Percentiles rank a stretch among this genome's conserved stretches.
Evolutionary conservation across 352 stramenopile genomes (phyloP).

Genomic region (Pythium periplocum): DNA sequence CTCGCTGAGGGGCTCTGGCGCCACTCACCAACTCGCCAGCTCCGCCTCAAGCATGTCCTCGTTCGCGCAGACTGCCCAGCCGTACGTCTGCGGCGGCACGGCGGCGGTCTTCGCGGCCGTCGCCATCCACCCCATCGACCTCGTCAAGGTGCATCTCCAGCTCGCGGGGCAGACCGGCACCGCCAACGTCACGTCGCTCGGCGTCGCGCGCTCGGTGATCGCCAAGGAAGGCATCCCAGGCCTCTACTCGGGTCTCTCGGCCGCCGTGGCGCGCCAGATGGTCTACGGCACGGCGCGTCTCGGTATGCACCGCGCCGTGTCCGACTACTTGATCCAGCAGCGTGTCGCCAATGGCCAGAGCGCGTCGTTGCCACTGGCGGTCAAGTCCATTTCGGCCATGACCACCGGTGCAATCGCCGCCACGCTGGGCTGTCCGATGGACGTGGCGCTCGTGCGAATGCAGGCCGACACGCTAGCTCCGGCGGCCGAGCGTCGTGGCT

Average conservation of each 20-base stretch:
- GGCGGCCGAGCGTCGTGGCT: conserved; percentile 90
- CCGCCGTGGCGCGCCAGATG: conserved; percentile 79
- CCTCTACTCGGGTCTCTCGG: conserved; percentile 81
- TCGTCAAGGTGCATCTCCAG: conserved; percentile 90
- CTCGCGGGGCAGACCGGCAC: conserved; percentile 73
- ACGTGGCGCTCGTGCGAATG: conserved; percentile 97
- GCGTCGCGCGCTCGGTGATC: conserved; percentile 75
- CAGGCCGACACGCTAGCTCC: conserved; percentile 95
- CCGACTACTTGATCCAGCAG: conserved; percentile 66
- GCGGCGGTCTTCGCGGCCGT: conserved; percentile 70
- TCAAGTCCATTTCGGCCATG: conserved; percentile 78
- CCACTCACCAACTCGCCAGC: conserved; percentile 18
- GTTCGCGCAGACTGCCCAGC: conserved; percentile 53
- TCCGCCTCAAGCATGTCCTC: conserved; percentile 31
- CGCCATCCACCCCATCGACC: conserved; percentile 88
- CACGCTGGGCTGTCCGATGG: conserved; percentile 97
- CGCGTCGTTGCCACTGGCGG: conserved; percentile 54
- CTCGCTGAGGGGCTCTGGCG: not conserved
- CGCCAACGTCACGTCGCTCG: conserved; percentile 64
- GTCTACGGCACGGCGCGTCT: conserved; percentile 82
- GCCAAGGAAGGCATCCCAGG: conserved; percentile 74
- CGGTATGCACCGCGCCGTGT: conserved; percentile 81
- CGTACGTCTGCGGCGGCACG: conserved; percentile 75
- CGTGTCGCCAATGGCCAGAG: conserved; percentile 67
- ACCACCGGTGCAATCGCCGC: conserved; percentile 87